A percentile compares a stretch with the other conserved stretches of the same genome.
Conservation (phyloP, 371 early-diverging fungal genomes). For the Zancudomyces culisetae region DNA sequence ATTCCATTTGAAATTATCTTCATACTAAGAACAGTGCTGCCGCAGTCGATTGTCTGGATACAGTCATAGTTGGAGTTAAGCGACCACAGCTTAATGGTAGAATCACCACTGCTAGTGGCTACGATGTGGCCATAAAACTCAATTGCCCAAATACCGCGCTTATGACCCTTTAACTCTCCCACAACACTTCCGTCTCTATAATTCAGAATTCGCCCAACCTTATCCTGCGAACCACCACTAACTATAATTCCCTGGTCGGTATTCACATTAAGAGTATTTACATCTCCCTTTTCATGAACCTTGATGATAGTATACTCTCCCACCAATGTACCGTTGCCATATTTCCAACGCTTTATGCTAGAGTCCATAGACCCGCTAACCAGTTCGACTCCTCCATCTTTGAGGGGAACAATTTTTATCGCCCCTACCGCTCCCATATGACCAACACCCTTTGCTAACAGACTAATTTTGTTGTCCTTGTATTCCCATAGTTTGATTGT, state of each 20-base stretch:
- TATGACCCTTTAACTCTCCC: conserved; percentile 79
- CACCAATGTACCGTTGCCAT: conserved; percentile 5
- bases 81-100: conserved; percentile 87
- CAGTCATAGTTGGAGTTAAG: conserved; percentile 61
- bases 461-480: conserved; percentile 23
- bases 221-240: conserved; percentile 94
- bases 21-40: conserved; percentile 74
- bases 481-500: conserved; percentile 62
- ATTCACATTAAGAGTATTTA: conserved; percentile 81
- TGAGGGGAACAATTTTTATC: too few species aligned
- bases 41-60: conserved; percentile 86
- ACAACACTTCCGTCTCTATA: conserved; percentile 59
- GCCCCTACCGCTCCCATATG: conserved; percentile 84
- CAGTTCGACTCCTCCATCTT: conserved; percentile 49
- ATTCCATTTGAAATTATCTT: conserved; percentile 68
- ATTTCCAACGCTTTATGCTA: conserved; percentile 85
- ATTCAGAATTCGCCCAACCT: conserved; percentile 87
- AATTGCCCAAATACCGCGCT: conserved; percentile 87
- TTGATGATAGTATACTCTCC: conserved; percentile 67
- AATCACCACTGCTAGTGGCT: conserved; percentile 82
- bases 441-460: conserved; percentile 55
- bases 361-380: conserved; percentile 81
- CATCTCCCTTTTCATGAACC: conserved; percentile 96
- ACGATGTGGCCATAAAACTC: conserved; percentile 75
- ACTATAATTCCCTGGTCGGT: conserved; percentile 87